Evolutionary conservation across 129 eudicot genomes (phyloP).

Genomic region (Lonicera japonica): DNA sequence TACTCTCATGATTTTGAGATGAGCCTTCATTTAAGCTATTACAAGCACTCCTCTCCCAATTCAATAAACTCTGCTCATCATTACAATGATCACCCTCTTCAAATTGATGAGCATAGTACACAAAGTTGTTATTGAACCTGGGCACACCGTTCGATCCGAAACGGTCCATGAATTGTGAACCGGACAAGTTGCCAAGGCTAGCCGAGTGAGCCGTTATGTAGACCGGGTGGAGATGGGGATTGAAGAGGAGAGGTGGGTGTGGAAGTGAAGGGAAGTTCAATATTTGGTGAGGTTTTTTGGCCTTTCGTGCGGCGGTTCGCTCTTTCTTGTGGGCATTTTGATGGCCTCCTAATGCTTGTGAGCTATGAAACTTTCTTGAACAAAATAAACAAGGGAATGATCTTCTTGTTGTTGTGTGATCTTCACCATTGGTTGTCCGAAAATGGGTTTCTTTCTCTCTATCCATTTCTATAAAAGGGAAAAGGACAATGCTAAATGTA

Average conservation of each 20-base stretch:
- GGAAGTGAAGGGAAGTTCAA: slow-evolving; percentile 24
- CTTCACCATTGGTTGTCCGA: slow-evolving; percentile 26
- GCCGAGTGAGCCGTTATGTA: slow-evolving; percentile 56
- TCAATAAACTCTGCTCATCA: slow-evolving; percentile 32
- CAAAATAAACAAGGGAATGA: slow-evolving; percentile 73
- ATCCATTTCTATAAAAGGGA: slow-evolving; percentile 41
- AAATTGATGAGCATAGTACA: slow-evolving; percentile 21
- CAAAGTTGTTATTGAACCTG: slow-evolving; percentile 33
- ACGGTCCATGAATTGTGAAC: slow-evolving; percentile 26
- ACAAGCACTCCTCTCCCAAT: slow-evolving; percentile 33
- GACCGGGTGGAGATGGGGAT: slow-evolving; percentile 41
- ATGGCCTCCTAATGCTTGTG: slow-evolving; percentile 89
- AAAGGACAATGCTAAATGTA: neutral
- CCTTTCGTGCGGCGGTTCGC: slow-evolving; percentile 60
- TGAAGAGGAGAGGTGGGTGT: slow-evolving; percentile 45
- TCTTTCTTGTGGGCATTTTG: slow-evolving; percentile 94
- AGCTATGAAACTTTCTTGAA: slow-evolving; percentile 81
- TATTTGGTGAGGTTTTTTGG: slow-evolving; percentile 34
- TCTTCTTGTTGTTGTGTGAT: slow-evolving; percentile 13
- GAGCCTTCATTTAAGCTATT: slow-evolving; percentile 5
- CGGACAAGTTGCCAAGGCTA: slow-evolving; percentile 38
- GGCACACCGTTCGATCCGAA: slow-evolving; percentile 49
- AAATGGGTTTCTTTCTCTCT: slow-evolving; percentile 27
- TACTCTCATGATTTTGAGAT: slow-evolving; percentile 4
- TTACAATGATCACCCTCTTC: slow-evolving; percentile 10